These are phyloP conservation scores for Hygrophila difformis DNA, from an alignment of 257 asterid genomes.

Conservation along the genomic window DNA sequence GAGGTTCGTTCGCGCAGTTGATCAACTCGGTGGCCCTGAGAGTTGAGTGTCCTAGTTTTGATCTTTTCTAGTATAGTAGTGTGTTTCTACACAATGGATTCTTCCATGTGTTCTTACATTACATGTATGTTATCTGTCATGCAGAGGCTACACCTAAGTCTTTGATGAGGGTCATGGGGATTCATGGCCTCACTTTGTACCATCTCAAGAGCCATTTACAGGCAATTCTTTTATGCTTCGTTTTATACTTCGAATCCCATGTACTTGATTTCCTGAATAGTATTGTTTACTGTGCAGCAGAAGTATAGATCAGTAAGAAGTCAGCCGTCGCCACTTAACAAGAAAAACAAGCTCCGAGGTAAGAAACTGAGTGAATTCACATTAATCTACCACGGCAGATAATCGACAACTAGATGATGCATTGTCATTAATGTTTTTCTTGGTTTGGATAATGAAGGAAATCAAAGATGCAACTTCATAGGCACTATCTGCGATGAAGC, in stretches of 20 bases:
- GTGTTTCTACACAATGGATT: no score
- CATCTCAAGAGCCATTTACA: constrained; percentile 96
- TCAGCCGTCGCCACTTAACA: constrained; percentile 29
- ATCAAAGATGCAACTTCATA: constrained; percentile 22
- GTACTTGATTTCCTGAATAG: not conserved
- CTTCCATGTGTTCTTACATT: not conserved
- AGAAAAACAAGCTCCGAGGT: constrained; percentile 40
- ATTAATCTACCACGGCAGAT: no score
- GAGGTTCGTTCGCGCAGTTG: constrained; percentile 48
- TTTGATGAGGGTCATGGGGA: constrained; percentile 77
- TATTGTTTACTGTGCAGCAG: constrained; percentile 27
- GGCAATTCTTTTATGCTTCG: constrained; percentile 26
- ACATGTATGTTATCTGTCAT: constrained; percentile 9
- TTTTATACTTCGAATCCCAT: not conserved
- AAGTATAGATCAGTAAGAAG: constrained; percentile 76
- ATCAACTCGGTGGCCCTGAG: constrained; percentile 75
- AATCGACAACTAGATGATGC: not conserved
- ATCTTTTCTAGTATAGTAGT: no score
- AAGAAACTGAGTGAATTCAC: not conserved
- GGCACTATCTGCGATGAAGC: constrained; percentile 35
- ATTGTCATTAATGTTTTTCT: constrained; percentile 4
- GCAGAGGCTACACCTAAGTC: constrained; percentile 95
- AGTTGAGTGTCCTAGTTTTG: constrained; percentile 68
- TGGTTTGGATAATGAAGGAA: constrained; percentile 34
- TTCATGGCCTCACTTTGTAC: constrained; percentile 78